phyloP scores from a whole-genome alignment of 75 land plant genomes.

The Picea glauca region DNA sequence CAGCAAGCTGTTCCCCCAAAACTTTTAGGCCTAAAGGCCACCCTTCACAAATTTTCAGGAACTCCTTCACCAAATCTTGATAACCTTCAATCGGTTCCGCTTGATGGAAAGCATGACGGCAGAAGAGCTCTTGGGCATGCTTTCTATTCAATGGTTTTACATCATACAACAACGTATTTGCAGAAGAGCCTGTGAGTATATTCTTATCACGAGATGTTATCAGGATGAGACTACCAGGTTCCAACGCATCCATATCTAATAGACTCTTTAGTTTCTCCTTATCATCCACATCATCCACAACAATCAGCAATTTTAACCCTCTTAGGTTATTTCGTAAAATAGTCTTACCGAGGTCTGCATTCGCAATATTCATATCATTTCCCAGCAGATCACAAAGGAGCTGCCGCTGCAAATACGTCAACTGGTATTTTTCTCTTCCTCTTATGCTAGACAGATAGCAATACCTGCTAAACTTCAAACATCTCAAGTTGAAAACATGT shows the following conservation, averaged over 20 bases:
- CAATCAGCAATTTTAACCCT: neutral
- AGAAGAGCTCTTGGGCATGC: neutral
- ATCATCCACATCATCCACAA: neutral
- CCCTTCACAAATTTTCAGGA: neutral
- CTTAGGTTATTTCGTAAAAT: neutral
- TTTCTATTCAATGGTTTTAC: neutral
- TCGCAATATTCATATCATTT: neutral
- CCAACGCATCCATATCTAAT: neutral
- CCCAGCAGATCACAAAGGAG: neutral
- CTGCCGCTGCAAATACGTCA: neutral
- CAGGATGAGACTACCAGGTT: neutral
- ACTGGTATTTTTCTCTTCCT: too few relatives aligned
- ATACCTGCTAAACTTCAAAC: too few relatives aligned
- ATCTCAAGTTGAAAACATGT: too few relatives aligned
- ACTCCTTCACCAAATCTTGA: neutral
- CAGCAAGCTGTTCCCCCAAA: neutral
- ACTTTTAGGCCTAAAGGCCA: neutral
- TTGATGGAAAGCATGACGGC: neutral
- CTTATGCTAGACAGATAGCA: too few relatives aligned
- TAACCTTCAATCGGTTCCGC: neutral
- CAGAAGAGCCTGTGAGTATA: neutral
- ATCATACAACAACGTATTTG: neutral
- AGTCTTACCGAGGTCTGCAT: neutral
- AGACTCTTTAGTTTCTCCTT: too few relatives aligned
- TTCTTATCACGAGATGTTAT: neutral